Base-by-base conservation (phyloP, 345 rosid species). In the Lumnitzera racemosa region DNA sequence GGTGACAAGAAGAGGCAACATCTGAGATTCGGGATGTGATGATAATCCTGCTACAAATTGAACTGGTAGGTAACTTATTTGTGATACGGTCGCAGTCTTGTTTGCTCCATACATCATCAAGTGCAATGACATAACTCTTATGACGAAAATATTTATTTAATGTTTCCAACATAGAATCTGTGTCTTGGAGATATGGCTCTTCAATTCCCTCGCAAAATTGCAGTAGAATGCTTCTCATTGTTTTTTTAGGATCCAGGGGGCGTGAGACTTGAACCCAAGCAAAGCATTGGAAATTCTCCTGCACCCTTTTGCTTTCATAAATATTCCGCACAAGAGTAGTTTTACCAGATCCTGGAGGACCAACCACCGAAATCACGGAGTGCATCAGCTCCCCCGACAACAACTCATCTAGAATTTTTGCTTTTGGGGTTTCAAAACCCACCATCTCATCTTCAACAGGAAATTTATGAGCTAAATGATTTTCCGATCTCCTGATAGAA, bases 331-430 rank as follows among this genome's bases (percentile, higher is more conserved):
- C 72, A 12, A 67, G 63, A 46, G 62, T 47, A 9, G 66, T 63
- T 61, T 68, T 68, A 2, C 72, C 70, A 2, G 62, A 47, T 1
- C 76, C 70, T 16, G 56, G 65, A 46, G 36, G 67, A 6, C 76
- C 70, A n/a, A 49, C 58, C 0, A 73, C 17, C 0, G 67, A 68
- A 14, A 64, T 47, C 0, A 63, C 46, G 27, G 57, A n/a, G 14
- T 46, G 65, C 14, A 43, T 9, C 9, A 47, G 43, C 3, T 56
- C 55, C 5, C 61, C 54, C 3, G 55, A 14, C 0, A 73, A 24
- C 20, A 73, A 57, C 66, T 70, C 56, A 1, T 41, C 2, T 20
- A 48, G 6, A 0, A 73, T 51, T 49, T 17, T 0, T 29, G 15
- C 3, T 43, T 46, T 51, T 2, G 20, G 53, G 15, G 3, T 10